Base-by-base conservation (phyloP, 108 stramenopile species). In the Nannochloropsis oceanica region DNA sequence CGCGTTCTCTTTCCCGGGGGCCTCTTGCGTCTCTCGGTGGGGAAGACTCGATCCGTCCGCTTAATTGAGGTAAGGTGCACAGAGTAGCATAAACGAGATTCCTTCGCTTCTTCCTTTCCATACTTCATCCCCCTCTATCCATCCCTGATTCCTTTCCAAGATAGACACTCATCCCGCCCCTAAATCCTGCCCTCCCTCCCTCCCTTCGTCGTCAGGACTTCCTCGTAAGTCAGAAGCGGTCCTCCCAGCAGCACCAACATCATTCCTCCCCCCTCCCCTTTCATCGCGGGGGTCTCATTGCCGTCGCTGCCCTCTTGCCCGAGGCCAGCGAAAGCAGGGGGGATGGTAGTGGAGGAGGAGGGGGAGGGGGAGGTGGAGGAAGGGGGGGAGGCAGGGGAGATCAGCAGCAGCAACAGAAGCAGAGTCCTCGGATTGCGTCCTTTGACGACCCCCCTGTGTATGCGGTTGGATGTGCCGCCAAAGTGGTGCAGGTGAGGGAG, bases 1-100 rank as follows among this genome's bases (percentile, higher is more conserved):
- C 87, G 87, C 25, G 87, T 87, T 18, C 87, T 87, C 18, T 84
- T 87, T 24, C 87, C 87, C 11, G 87, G 87, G 14, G 84, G 84
- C 12, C 81, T 87, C 27, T 84, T 87, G 12, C 46, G 87, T 10
- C 84, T 87, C 8, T 84, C 80, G 27, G 80, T 87, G 8, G 87
- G 87, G 20, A 87, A 80, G 80, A 42, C 84, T 8, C 26, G 26
- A 43, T 87, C 87, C 5, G 83, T 83, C 26, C 81, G 81, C 12
- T 43, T 87, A 25, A 84, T 87, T n/a, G 81, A 87, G 43, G 59
- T 73, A 73, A 18, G 18, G 9, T n/a, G 18, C 59, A 0, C 18
- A 50, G n/a, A n/a, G n/a, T n/a, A 34, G 34, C 2, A 34, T 34
- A 34, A 3, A 34, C 34, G 34, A 34, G 34, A 1, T 34, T 34